These are phyloP conservation scores for Carallia pectinifolia DNA, from an alignment of 345 rosid species.

Conservation along the genomic window DNA sequence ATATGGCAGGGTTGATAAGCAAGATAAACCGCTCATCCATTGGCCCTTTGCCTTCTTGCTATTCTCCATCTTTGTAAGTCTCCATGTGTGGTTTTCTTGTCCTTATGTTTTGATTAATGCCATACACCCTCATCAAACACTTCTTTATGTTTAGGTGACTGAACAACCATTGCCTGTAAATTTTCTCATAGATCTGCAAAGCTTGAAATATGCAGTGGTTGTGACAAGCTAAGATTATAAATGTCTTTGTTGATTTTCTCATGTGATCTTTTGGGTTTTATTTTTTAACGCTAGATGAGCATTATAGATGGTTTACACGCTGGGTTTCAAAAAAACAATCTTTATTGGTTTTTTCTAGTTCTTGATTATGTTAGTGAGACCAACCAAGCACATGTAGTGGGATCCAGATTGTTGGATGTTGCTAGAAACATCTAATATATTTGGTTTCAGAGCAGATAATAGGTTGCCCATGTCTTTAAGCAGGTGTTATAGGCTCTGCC, in stretches of 20 bases:
- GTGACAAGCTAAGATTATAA: not conserved
- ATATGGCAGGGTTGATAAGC: slow-evolving; percentile 98
- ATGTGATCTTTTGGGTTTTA: not conserved
- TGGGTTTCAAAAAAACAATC: not conserved
- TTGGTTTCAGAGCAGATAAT: not conserved
- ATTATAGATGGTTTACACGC: not conserved
- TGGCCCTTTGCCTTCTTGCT: slow-evolving; percentile 91
- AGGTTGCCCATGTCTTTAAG: too few relatives aligned
- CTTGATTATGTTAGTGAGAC: not conserved
- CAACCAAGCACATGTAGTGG: not conserved
- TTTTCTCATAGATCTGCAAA: not conserved
- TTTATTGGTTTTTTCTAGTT: not conserved
- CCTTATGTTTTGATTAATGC: slow-evolving; percentile 8
- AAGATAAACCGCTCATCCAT: slow-evolving; percentile 98
- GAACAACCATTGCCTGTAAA: not conserved
- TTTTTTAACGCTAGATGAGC: not conserved
- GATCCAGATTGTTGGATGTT: not conserved
- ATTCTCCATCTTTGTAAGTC: slow-evolving; percentile 90
- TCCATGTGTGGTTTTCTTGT: slow-evolving; percentile 7
- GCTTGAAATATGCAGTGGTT: not conserved
- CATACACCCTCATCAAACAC: not conserved
- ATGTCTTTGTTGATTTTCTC: not conserved
- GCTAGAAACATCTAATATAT: not conserved
- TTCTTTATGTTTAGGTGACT: not conserved
- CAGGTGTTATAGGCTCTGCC: too few relatives aligned